Evolutionary conservation across 176 grass and related monocot species (phyloP), one percentile per base, ranked within the genome.

Genomic region (Otatea glauca): DNA sequence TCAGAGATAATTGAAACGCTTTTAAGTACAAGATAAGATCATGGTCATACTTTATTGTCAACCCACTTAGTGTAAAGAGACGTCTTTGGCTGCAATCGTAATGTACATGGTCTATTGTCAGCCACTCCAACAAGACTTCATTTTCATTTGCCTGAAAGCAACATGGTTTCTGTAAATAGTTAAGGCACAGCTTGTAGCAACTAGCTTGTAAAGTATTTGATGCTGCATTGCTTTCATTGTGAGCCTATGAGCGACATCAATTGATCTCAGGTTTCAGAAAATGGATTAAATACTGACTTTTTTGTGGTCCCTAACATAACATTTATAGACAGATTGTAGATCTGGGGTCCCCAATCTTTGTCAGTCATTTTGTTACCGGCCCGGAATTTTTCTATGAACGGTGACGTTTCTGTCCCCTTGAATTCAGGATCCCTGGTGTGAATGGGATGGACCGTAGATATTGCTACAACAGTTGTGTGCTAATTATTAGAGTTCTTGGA

Each of bases 21-120:
- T 88, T 88, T 21, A 83, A 56, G 58, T 88, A 74, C 75, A 84
- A 79, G 81, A 88, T 84, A 88, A 88, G 68, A 84, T 84, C 75
- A 84, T 68, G 75, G 81, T 80, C 81, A 47, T 88, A 80, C 63
- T 74, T 74, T 88, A 79, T 49, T 84, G 58, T 73, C n/a, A 84
- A 73, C 68, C 81, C 84, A 79, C 48, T 79, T 79, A 72, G 45
- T 45, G 65, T 29, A 79, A 79, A 88, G 75, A 14, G 68, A 88
- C 59, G 21, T 54, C 68, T 84, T 84, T 79, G 81, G 66, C 48
- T 7, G 58, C 67, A 65, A 82, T 70, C 34, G 45, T 74, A 32
- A 69, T 72, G 67, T 71, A 48, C 48, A 47, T 45, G 27, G 74
- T 73, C 58, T 66, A 72, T 44, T 35, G 54, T 51, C 81, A 88